Conservation (phyloP, 805 yeast genomes). For the Diddensiella transvaalensis region DNA sequence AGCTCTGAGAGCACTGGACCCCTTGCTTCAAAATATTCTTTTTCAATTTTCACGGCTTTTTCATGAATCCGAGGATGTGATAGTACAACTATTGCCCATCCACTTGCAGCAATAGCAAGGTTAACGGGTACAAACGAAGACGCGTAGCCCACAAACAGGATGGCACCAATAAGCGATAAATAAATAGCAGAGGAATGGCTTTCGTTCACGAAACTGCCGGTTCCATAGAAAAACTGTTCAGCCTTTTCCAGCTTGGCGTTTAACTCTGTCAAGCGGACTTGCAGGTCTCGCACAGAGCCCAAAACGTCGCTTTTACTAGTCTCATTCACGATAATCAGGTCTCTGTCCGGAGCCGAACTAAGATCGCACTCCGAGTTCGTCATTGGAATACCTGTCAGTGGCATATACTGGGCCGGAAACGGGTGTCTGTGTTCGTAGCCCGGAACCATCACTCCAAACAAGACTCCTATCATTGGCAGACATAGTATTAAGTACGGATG, state of each 20-base stretch:
- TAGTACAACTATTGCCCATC: conserved; percentile 52
- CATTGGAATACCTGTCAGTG: conserved; percentile 15
- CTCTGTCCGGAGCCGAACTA: background rate
- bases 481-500: conserved; percentile 67
- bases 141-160: conserved; percentile 40
- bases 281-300: conserved; percentile 13
- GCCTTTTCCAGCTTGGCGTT: conserved; percentile 47
- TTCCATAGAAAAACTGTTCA: conserved; percentile 55
- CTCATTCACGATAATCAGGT: background rate
- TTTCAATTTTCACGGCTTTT: conserved; percentile 27
- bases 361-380: background rate
- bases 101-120: conserved; percentile 47
- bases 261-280: conserved; percentile 12
- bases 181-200: conserved; percentile 59
- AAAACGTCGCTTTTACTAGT: conserved; percentile 5
- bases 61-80: conserved; percentile 58
- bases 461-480: conserved; percentile 55
- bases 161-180: conserved; percentile 28
- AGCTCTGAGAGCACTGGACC: conserved; percentile 33
- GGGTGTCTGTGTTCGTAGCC: conserved; percentile 72
- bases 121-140: conserved; percentile 52
- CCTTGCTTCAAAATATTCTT: conserved; percentile 25
- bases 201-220: conserved; percentile 69
- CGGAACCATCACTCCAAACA: conserved; percentile 62
- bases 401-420: conserved; percentile 27